A percentile compares a stretch with the other conserved stretches of the same genome.
phyloP scores from a whole-genome alignment of 106 monocot genomes.

The Allium sativum region DNA sequence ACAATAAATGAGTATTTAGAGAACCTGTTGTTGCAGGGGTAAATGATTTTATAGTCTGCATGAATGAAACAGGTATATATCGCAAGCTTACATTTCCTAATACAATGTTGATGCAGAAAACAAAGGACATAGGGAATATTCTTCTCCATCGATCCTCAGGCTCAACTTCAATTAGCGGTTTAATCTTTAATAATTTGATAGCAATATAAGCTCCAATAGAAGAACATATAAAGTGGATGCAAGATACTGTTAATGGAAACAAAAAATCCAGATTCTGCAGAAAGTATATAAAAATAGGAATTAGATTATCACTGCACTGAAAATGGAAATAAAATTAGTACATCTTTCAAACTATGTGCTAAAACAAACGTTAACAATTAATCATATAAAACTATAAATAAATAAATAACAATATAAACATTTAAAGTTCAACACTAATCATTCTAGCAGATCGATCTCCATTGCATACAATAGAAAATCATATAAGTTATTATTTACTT shows the following conservation, averaged over 20 bases:
- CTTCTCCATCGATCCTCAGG: conserved; percentile 89
- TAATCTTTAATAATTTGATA: conserved; percentile 64
- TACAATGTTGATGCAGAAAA: conserved; percentile 96
- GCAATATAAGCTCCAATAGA: conserved; percentile 74
- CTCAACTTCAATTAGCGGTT: conserved; percentile 78
- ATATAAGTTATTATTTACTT: no score
- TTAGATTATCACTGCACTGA: no score
- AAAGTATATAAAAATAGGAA: not conserved
- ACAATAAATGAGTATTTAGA: not conserved
- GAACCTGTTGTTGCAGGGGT: conserved; percentile 95
- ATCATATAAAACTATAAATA: no score
- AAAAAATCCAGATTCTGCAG: conserved; percentile 88
- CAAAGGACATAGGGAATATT: conserved; percentile 99
- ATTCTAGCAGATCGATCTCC: no score
- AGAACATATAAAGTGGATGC: conserved; percentile 93
- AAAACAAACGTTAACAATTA: no score
- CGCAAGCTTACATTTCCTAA: conserved; percentile 94
- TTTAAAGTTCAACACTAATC: no score
- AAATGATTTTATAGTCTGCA: conserved; percentile 88
- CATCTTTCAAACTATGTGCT: no score
- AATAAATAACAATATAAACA: no score
- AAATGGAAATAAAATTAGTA: no score
- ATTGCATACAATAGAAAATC: no score
- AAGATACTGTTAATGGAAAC: conserved; percentile 85
- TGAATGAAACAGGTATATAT: conserved; percentile 97